Percentiles rank a stretch among this genome's conserved stretches.
phyloP scores from a whole-genome alignment of 2,329 filamentous ascomycete species.

The Cercospora janseana region DNA sequence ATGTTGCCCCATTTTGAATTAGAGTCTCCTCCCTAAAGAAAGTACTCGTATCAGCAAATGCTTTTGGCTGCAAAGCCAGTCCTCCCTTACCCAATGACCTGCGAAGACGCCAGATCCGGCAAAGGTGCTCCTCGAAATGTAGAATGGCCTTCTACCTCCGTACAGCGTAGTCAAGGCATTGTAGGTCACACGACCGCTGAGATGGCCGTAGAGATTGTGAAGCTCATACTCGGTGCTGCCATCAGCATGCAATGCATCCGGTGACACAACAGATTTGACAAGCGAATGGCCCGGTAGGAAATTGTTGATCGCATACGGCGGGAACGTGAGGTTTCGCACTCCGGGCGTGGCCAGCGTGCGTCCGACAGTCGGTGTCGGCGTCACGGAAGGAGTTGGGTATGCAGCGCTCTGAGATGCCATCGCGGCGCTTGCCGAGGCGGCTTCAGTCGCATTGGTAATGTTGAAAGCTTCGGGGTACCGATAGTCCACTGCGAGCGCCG shows the following conservation, averaged over 20 bases:
- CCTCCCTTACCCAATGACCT: slow-evolving; percentile 35
- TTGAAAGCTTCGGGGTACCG: slow-evolving; percentile 32
- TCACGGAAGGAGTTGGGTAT: slow-evolving; percentile 19
- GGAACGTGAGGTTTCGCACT: slow-evolving; percentile 28
- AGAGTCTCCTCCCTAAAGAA: slow-evolving; percentile 35
- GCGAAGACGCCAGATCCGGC: slow-evolving; percentile 29
- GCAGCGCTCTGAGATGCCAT: slow-evolving; percentile 23
- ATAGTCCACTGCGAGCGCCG: slow-evolving; percentile 21
- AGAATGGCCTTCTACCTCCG: slow-evolving; percentile 31
- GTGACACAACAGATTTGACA: slow-evolving; percentile 27
- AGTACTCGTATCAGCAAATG: no score
- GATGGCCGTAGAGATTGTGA: slow-evolving; percentile 34
- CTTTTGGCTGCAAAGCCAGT: no score
- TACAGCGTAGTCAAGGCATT: slow-evolving; percentile 29
- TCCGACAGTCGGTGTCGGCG: slow-evolving; percentile 23
- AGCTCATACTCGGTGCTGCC: slow-evolving; percentile 32
- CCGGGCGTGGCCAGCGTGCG: slow-evolving; percentile 26
- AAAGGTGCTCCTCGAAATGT: slow-evolving; percentile 31
- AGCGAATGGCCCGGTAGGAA: slow-evolving; percentile 30
- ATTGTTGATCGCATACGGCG: slow-evolving; percentile 30
- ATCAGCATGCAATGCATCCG: slow-evolving; percentile 33
- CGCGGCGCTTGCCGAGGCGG: slow-evolving; percentile 27
- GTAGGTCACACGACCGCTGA: slow-evolving; percentile 32
- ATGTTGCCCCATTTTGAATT: slow-evolving; percentile 32
- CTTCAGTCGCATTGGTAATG: slow-evolving; percentile 33